Evolutionary conservation across 225 moss, liverwort and hornwort species (phyloP), one percentile per base, ranked within the genome.

Genomic region (Marchantia polymorpha): DNA sequence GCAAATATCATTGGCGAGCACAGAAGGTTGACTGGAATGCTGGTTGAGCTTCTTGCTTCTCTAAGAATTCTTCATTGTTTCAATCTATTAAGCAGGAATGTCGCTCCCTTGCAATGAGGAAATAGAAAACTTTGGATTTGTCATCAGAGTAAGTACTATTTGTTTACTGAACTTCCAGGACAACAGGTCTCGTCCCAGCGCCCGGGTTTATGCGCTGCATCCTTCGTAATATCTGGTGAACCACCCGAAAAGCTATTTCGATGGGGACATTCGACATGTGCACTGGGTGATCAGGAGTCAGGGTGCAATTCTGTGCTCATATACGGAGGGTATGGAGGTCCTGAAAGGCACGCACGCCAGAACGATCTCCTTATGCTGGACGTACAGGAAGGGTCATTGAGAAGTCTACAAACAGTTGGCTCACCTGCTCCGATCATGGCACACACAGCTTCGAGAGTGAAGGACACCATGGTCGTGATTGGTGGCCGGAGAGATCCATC

Each of bases 311-410:
- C 89, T 66, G 55, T 96, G 65, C 74, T 96, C 25, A 75, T 94
- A 77, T 91, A 90, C 75, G 96, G 94, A n/a, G 96, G 96, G 16
- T 96, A 92, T 75, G 96, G 96, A 75, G 96, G 94, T 23, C 86
- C 69, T 23, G 87, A 89, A 63, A 86, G 91, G 72, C 96, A 94
- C 82, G 87, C 86, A 66, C 94, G 96, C 26, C 84, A 81, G 61
- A 94, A 91, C 52, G 90, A 83, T 68, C 51, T 84, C 58, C 61
- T 94, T 61, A 27, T 90, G 26, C 75, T 96, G 30, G 78, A 94
- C 86, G 79, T 79, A 50, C 71, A 73, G 71, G 85, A 87, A 74
- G 89, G 91, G 52, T 77, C 67, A 19, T 73, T 96, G 54, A 83
- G 86, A 72, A 85, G 79, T 83, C 72, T 89, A 10, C 81, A 83